Base-by-base conservation (phyloP, 2,329 filamentous ascomycete species). In the Biscogniauxia mediterranea region DNA sequence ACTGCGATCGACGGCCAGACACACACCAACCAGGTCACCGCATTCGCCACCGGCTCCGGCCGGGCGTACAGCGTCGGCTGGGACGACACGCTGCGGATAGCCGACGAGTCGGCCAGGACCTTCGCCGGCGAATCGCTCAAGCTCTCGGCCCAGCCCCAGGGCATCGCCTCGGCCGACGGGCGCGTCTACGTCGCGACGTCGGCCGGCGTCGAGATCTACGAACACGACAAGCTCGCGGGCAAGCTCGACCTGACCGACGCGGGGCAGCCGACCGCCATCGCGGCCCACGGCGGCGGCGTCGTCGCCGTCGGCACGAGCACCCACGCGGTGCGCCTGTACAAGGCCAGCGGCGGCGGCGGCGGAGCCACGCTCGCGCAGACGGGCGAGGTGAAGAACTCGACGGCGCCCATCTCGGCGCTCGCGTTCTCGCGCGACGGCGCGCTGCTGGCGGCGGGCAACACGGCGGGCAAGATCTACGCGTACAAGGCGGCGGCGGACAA, bases 61-160 rank as follows among this genome's bases (percentile, higher is more conserved):
- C 84, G 87, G 66, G 85, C 92, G n/a, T 93, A 91, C 78, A 94
- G 89, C 70, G 90, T 94, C 57, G 93, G 89, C 65, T 99, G 94
- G 95, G 95, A 99, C 73, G 95, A 99, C 75, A 92, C 89, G 0
- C 81, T 98, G 42, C 89, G 93, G 64, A 89, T 85, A 52, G 83
- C 96, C 42, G 93, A 96, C 66, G 83, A 89, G 61, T 83, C 87
- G 0, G 86, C 89, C 57, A 89, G 87, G 70, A 91, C 88, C 0
- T 97, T 96, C 74, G 83, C 88, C 5, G 92, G 90, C 59, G 82
- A 83, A 55, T 81, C 86, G 1, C 78, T 83, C 32, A 89, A 90
- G 71, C 83, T 96, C 20, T 81, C 85, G 2, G 89, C 88, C 19
- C 95, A 98, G 72, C 95, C 95, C 2, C 94, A 70, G 61, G 71